Evolutionary conservation across 2,329 filamentous ascomycete species (phyloP).

Genomic region (Fusarium acutatum): DNA sequence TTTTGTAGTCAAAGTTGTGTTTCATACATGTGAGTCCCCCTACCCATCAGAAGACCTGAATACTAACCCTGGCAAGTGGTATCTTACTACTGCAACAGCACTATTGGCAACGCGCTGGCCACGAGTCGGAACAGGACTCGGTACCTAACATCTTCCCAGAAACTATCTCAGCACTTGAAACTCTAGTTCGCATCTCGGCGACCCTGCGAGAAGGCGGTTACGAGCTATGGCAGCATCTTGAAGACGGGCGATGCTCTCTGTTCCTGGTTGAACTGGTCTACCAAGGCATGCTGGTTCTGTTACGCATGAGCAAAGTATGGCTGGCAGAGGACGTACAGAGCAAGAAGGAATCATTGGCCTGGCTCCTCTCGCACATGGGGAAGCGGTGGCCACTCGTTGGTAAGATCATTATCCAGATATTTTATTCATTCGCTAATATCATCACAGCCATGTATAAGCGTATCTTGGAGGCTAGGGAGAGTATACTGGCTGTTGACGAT

Average conservation of each 20-base stretch:
- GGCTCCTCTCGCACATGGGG: neutral
- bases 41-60: too few relatives aligned
- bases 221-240: neutral
- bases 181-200: neutral
- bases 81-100: neutral
- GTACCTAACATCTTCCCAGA: neutral
- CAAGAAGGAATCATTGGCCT: neutral
- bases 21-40: neutral
- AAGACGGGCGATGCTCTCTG: neutral
- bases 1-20: neutral
- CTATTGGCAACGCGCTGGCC: neutral
- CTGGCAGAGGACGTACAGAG: rapidly evolving
- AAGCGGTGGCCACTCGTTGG: neutral
- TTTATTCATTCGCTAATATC: rapidly evolving
- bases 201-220: neutral
- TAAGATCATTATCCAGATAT: neutral
- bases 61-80: neutral
- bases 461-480: neutral
- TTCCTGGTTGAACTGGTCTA: neutral
- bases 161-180: neutral
- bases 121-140: neutral
- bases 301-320: neutral
- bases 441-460: neutral
- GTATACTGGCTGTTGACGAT: neutral
- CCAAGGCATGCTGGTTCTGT: neutral